Evolutionary conservation across 306 rosid genomes (phyloP).

Genomic region (Alnus glutinosa): DNA sequence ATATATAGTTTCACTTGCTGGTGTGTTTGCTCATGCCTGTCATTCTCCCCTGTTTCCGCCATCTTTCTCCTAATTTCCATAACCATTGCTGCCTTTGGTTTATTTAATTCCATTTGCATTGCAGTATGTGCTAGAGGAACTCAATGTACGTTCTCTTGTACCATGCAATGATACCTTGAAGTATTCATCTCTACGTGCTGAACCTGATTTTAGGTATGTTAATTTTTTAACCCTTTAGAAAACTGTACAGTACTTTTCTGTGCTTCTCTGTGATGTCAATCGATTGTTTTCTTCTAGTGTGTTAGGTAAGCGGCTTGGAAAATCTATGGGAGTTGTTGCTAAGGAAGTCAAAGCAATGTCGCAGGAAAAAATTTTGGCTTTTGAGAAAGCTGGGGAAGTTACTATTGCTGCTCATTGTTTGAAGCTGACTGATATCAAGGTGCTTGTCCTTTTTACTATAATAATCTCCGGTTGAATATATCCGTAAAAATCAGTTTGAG

Average conservation of each 20-base stretch:
- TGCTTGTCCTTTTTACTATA: constrained; percentile 32
- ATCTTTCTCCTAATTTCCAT: neutral
- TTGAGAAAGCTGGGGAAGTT: constrained; percentile 81
- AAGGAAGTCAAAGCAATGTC: constrained; percentile 84
- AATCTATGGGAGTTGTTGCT: constrained; percentile 82
- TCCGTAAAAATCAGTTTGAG: neutral
- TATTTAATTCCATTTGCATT: constrained; percentile 31
- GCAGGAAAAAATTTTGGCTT: constrained; percentile 81
- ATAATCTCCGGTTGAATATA: neutral
- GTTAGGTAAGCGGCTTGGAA: constrained; percentile 90
- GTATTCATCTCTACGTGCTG: constrained; percentile 87
- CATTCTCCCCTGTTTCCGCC: neutral
- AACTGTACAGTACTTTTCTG: neutral
- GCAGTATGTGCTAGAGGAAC: constrained; percentile 92
- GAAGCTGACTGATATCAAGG: constrained; percentile 85
- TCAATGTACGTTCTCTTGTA: constrained; percentile 77
- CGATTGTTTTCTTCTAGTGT: constrained; percentile 43
- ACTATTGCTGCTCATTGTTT: constrained; percentile 69
- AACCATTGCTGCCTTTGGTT: constrained; percentile 5
- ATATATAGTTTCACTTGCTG: neutral
- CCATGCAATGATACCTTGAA: constrained; percentile 84
- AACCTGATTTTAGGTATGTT: constrained; percentile 87
- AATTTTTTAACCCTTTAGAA: constrained; percentile 13
- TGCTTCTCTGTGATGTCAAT: constrained; percentile 20
- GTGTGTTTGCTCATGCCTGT: neutral